Evolutionary conservation across 2,329 filamentous ascomycete species (phyloP), one percentile per base, ranked within the genome.

Genomic region (Penicillium polonicum): DNA sequence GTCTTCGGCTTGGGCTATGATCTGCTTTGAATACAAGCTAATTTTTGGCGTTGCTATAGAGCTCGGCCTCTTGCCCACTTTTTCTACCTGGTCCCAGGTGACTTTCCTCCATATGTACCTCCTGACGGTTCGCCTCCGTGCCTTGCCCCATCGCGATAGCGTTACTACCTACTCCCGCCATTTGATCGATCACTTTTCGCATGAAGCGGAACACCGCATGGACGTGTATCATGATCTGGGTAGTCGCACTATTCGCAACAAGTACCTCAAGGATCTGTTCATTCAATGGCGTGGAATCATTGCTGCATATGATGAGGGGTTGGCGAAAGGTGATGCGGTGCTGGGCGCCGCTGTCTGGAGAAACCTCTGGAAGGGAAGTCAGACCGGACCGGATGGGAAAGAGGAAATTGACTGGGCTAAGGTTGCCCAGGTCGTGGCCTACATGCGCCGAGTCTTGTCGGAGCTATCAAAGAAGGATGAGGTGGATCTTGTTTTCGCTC

Each of bases 81-180:
- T 99, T 76, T 92, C 88, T 72, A 93, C 90, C 56, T 99, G 94
- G 94, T 90, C 92, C 21, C 92, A 97, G 76, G 88, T 97, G 44
- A 94, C 92, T 36, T 96, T 96, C 82, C 83, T 99, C 58, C 93
- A 99, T 80, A 89, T 99, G 83, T 97, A 96, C 80, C 84, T 97
- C 58, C 77, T 97, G 59, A 89, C 90, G 55, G 89, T 90, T 46
- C 89, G 92, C 56, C 80, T 97, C 67, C 89, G 94, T 63, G 88
- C 87, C 74, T 85, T 97, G 66, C 87, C 74, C 17, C 70, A 90
- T 23, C 79, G 82, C 53, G 83, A 88, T 23, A 81, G 84, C 65
- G 87, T 89, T 65, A 83, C 85, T 60, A 83, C 85, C 57, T 96
- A 92, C 87, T 91, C 95, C 74, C 89, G 92, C 70, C 90, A 96